A percentile compares a stretch with the other conserved stretches of the same genome.
Conservation (phyloP, 2,329 filamentous ascomycete species). For the Neonectria sp. region DNA sequence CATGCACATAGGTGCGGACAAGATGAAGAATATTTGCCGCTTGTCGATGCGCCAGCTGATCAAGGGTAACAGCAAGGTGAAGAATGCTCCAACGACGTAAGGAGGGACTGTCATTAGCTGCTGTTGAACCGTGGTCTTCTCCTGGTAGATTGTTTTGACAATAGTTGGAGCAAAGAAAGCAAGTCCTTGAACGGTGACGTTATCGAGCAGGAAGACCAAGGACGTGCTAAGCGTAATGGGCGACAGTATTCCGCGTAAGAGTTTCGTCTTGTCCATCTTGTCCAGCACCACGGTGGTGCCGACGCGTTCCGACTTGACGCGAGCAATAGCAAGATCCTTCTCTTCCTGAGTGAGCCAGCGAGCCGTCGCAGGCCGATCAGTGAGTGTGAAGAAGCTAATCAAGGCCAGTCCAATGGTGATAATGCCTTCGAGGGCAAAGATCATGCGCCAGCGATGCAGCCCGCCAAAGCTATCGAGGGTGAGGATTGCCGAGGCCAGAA, state of each 20-base stretch:
- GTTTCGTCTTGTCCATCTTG: conserved; percentile 71
- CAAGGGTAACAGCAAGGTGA: conserved; percentile 73
- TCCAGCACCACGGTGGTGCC: conserved; percentile 69
- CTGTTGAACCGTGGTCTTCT: conserved; percentile 66
- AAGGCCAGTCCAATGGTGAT: conserved; percentile 67
- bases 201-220: conserved; percentile 74
- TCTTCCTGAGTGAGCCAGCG: conserved; percentile 74
- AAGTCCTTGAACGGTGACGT: conserved; percentile 80
- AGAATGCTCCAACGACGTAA: conserved; percentile 78
- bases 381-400: conserved; percentile 72
- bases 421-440: conserved; percentile 78
- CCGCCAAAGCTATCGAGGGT: conserved; percentile 69
- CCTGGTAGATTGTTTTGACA: conserved; percentile 66
- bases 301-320: conserved; percentile 62
- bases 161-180: conserved; percentile 81
- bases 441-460: conserved; percentile 75
- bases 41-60: conserved; percentile 73
- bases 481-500: conserved; percentile 74
- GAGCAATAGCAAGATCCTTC: conserved; percentile 70
- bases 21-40: conserved; percentile 73
- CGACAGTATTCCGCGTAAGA: conserved; percentile 73
- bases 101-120: conserved; percentile 81
- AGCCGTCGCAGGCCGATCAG: conserved; percentile 76
- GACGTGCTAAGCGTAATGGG: conserved; percentile 67
- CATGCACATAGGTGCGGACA: conserved; percentile 75